These are phyloP conservation scores for Umbelopsis sp. DNA, from an alignment of 192 early-diverging fungal species.

Conservation along the genomic window DNA sequence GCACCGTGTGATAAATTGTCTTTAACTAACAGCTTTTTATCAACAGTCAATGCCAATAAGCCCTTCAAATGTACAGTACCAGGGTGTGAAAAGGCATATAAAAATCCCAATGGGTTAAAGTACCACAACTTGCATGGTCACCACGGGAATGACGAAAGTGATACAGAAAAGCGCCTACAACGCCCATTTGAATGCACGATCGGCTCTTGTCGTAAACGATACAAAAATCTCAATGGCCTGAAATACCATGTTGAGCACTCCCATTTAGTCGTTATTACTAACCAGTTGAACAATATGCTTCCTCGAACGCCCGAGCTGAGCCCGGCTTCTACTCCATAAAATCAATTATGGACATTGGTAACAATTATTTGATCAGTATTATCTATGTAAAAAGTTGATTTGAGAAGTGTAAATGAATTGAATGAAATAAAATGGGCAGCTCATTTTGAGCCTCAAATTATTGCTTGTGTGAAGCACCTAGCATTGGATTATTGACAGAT, in stretches of 20 bases:
- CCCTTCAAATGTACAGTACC: constrained; percentile 82
- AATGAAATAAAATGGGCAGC: too few species aligned
- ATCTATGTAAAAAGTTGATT: too few species aligned
- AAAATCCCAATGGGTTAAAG: constrained; percentile 97
- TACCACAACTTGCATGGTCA: constrained; percentile 97
- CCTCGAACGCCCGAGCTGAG: neutral
- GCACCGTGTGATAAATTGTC: too few species aligned
- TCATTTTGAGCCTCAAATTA: too few species aligned
- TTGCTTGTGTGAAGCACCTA: too few species aligned
- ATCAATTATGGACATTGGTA: too few species aligned
- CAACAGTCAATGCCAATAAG: constrained; percentile 54
- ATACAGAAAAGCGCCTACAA: constrained; percentile 54
- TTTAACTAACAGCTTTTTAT: neutral
- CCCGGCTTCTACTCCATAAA: too few species aligned
- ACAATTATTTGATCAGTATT: too few species aligned
- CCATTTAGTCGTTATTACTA: constrained; percentile 42
- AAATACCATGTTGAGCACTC: constrained; percentile 93
- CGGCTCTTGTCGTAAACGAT: constrained; percentile 80
- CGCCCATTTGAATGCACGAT: constrained; percentile 77
- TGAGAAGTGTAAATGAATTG: too few species aligned
- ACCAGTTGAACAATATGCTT: neutral
- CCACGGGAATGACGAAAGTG: constrained; percentile 41
- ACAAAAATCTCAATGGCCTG: constrained; percentile 94
- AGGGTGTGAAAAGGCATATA: constrained; percentile 94
- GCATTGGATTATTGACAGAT: too few species aligned